Base-by-base conservation (phyloP, 1,139 yeast species). In the Yamadazyma jaroonii region DNA sequence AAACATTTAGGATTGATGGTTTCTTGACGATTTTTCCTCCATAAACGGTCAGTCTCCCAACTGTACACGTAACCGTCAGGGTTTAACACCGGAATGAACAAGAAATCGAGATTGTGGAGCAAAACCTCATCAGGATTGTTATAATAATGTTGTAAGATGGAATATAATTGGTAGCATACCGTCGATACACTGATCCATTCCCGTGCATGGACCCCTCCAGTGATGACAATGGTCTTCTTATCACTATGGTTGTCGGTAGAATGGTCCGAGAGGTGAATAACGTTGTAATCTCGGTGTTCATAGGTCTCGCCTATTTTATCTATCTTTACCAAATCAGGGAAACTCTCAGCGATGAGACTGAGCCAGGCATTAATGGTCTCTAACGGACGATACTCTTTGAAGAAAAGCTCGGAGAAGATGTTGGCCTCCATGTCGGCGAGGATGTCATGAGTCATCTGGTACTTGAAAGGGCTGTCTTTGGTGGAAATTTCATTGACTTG, bases 31-130 rank as follows among this genome's bases (percentile, higher is more conserved):
- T 87, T 89, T 57, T 89, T 89, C 34, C 95, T 69, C 97, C 97
- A 89, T 44, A 89, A 66, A 39, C 97, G 67, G 56, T 89, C 96
- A 26, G 64, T 56, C 4, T 68, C 71, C 96, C 96, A 89, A 2
- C 95, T 73, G 56, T 84, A 84, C 10, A 68, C 88, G 55, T 89
- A 89, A 0, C 97, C 97, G 59, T 89, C 97, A 0, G 96, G 96
- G 54, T 89, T 89, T 59, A 81, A 73, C 9, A 87, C 85, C 0
- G 97, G 97, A 29, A 88, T 71, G 46, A 88, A 79, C 26, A 85
- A 57, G 53, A 86, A 85, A 54, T 87, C 92, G 45, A 87, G 61
- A 17, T 63, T 46, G 9, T 37, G 68, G 55, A n/a, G 61, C 64
- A 62, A 40, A 58, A 56, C 43, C 66, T 45, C 62, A 67, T 42